Evolutionary conservation across 495 filamentous ascomycete genomes (phyloP).

Genomic region (Hypomontagnella submonticulosa): DNA sequence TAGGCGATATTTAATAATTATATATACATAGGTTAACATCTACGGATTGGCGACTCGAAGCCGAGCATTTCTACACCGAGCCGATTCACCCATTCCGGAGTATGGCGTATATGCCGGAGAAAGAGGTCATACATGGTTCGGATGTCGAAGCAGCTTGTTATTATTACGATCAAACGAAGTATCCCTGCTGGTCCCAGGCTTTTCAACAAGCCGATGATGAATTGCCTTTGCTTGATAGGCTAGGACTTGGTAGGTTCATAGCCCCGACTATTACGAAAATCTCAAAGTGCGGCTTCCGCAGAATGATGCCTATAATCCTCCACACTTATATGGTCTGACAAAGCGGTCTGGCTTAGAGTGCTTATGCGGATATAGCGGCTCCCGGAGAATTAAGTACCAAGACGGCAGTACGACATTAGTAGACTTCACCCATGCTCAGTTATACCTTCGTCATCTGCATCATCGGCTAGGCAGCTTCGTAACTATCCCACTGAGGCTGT

Average conservation of each 20-base stretch:
- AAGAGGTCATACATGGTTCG: not conserved
- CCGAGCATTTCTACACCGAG: no score
- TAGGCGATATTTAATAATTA: no score
- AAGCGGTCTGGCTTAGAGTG: no score
- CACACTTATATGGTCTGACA: no score
- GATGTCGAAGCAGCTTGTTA: no score
- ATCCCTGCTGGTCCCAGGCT: not conserved
- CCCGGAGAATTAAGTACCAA: not conserved
- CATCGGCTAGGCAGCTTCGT: no score
- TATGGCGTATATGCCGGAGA: not conserved
- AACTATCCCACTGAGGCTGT: not conserved
- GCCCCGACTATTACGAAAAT: not conserved
- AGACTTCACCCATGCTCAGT: no score
- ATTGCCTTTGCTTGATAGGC: not conserved
- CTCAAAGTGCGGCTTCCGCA: not conserved
- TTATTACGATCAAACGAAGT: not conserved
- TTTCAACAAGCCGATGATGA: not conserved
- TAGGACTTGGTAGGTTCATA: not conserved
- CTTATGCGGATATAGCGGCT: not conserved
- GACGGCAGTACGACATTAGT: no score
- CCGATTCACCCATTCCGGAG: not conserved
- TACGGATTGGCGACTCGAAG: no score
- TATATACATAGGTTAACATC: no score
- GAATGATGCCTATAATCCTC: not conserved
- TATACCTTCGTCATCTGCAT: no score